Conservation (phyloP, 345 rosid genomes). For the Hibiscus syriacus region DNA sequence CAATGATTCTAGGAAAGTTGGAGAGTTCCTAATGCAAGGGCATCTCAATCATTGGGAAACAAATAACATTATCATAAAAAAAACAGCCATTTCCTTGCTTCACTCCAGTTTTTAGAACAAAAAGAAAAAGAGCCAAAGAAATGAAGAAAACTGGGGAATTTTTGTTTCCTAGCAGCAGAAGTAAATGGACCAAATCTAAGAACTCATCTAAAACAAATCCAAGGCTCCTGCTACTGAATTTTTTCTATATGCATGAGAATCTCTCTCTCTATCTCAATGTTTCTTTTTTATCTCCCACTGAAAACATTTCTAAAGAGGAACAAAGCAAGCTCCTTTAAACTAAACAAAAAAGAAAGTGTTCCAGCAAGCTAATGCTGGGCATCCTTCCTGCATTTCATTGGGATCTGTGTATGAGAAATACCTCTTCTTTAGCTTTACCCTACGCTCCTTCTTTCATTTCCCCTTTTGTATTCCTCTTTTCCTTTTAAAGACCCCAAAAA, state of each 20-base stretch:
- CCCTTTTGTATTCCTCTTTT: conserved; percentile 1
- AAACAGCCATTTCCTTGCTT: not conserved
- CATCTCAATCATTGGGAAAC: conserved; percentile 63
- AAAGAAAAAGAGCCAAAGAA: not conserved
- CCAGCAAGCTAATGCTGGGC: conserved; percentile 54
- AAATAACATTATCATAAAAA: conserved; percentile 32
- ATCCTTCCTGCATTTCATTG: conserved; percentile 68
- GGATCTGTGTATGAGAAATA: conserved; percentile 97
- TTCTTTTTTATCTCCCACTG: conserved; percentile 7
- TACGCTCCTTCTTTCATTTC: conserved; percentile 13
- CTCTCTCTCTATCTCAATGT: conserved; percentile 9
- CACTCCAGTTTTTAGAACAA: conserved; percentile 12
- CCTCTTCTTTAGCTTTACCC: conserved; percentile 49
- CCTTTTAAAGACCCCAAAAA: not conserved
- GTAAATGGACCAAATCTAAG: conserved; percentile 32
- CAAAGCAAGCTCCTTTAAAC: conserved; percentile 57
- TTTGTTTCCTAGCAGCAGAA: conserved; percentile 22
- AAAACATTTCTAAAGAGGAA: conserved; percentile 31
- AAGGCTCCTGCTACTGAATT: conserved; percentile 36
- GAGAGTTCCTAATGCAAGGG: conserved; percentile 22
- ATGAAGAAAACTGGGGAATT: too few species aligned
- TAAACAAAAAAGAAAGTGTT: conserved; percentile 62
- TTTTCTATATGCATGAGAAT: conserved; percentile 18
- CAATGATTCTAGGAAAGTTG: conserved; percentile 23
- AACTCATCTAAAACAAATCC: conserved; percentile 26